Evolutionary conservation across 2,329 filamentous ascomycete species (phyloP).

Genomic region (Didymella exigua): DNA sequence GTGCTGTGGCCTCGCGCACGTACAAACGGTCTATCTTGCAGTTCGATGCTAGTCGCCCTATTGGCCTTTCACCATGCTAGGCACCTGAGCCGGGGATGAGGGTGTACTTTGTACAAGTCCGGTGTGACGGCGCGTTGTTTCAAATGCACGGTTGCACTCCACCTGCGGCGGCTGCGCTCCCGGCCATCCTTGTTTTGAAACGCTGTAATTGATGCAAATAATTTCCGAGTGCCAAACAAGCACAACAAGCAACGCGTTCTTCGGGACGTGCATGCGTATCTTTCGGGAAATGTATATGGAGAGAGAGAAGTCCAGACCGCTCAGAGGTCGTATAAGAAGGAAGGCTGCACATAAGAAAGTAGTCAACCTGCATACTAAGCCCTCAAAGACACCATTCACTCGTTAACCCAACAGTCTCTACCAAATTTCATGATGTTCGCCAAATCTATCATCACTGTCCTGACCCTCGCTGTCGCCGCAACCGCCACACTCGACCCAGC

Average conservation of each 20-base stretch:
- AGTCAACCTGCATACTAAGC: not conserved
- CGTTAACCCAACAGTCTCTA: not conserved
- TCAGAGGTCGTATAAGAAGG: not conserved
- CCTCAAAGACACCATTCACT: not conserved
- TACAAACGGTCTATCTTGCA: no score
- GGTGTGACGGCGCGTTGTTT: not conserved
- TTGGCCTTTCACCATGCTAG: no score
- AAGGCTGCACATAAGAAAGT: not conserved
- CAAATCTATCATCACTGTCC: conserved; percentile 14
- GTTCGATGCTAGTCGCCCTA: no score
- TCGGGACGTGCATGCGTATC: conserved; percentile 3
- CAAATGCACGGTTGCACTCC: conserved; percentile 8
- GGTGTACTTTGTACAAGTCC: no score
- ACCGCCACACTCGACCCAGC: conserved; percentile 47
- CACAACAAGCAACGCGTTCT: conserved; percentile 6
- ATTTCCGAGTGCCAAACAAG: conserved; percentile 12
- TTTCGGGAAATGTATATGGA: not conserved
- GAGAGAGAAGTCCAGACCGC: not conserved
- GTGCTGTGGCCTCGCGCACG: no score
- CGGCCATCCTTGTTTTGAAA: conserved; percentile 9
- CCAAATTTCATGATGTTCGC: conserved; percentile 5
- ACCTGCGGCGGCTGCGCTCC: conserved; percentile 8
- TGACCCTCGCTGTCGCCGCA: conserved; percentile 21
- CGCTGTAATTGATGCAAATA: conserved; percentile 5
- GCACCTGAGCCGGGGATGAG: no score